Conservation (phyloP, 805 yeast genomes). For the Hanseniaspora nectarophila region DNA sequence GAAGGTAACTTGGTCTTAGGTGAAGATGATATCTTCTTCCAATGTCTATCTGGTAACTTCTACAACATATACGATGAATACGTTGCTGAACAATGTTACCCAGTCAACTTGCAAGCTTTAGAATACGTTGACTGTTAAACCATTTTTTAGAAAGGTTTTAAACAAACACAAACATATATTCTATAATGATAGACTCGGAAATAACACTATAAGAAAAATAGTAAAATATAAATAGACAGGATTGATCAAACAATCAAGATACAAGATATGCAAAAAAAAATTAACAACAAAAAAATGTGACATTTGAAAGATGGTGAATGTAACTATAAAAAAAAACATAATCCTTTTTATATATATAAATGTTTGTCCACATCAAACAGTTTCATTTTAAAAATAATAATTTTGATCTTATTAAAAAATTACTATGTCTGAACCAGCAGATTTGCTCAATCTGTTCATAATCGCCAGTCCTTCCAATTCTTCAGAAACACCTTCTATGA, state of each 20-base stretch:
- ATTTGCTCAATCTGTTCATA: constrained; percentile 81
- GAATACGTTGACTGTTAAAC: constrained; percentile 44
- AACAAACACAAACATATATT: background rate
- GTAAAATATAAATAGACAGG: background rate
- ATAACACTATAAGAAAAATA: background rate
- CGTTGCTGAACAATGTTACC: constrained; percentile 49
- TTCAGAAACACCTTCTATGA: constrained; percentile 75
- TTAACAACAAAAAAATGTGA: background rate
- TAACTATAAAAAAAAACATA: background rate
- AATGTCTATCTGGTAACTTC: constrained; percentile 64
- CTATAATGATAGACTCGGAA: constrained; percentile 4
- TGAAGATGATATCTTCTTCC: constrained; percentile 49
- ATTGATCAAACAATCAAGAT: no score
- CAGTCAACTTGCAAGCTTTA: constrained; percentile 49
- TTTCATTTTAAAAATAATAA: background rate
- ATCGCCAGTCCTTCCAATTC: constrained; percentile 79
- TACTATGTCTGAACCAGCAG: constrained; percentile 39
- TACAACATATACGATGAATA: constrained; percentile 64
- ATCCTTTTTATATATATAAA: background rate
- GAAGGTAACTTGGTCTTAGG: constrained; percentile 56
- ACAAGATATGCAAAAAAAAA: background rate
- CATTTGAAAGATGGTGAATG: background rate
- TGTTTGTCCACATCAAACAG: background rate
- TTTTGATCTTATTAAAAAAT: background rate
- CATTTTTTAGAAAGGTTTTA: no score